Percentiles rank a stretch among this genome's conserved stretches.
These are phyloP conservation scores for Protomyces pachydermus DNA, from an alignment of 1,139 yeast genomes.

Conservation along the genomic window DNA sequence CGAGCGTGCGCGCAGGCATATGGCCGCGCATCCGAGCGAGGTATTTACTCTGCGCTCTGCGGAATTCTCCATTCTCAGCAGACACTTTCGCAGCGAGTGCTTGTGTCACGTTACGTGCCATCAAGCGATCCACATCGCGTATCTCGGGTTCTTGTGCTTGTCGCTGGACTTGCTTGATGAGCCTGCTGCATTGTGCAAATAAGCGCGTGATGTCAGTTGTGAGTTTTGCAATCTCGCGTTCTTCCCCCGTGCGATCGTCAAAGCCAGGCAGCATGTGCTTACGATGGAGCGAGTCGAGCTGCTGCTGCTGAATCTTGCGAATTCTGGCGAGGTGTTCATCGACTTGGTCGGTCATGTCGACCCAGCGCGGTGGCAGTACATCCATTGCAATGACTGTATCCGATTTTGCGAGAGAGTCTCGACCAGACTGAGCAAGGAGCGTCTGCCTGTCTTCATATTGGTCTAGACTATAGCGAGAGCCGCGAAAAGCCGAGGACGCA, in stretches of 20 bases:
- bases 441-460: conserved; percentile 54
- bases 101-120: conserved; percentile 75
- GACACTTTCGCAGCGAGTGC: conserved; percentile 82
- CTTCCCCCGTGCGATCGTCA: conserved; percentile 62
- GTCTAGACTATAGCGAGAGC: conserved; percentile 24
- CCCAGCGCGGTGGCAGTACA: conserved; percentile 66
- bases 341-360: conserved; percentile 67
- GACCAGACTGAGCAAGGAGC: conserved; percentile 42
- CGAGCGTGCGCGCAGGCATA: conserved; percentile 33
- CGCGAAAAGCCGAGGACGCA: not conserved
- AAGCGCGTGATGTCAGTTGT: conserved; percentile 63
- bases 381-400: conserved; percentile 48
- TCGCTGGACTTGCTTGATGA: conserved; percentile 61
- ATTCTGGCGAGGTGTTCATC: conserved; percentile 56
- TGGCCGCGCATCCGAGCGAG: conserved; percentile 50
- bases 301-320: conserved; percentile 37
- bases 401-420: conserved; percentile 29
- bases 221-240: conserved; percentile 59
- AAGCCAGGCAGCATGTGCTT: conserved; percentile 82
- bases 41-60: conserved; percentile 84
- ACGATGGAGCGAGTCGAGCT: conserved; percentile 66
- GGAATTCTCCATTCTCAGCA: conserved; percentile 64
- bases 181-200: conserved; percentile 70
- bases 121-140: conserved; percentile 50
- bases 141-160: conserved; percentile 44